A percentile compares a stretch with the other conserved stretches of the same genome.
Evolutionary conservation across 768 basidiomycete genomes (phyloP).

Genomic region (Obba rivulosa): DNA sequence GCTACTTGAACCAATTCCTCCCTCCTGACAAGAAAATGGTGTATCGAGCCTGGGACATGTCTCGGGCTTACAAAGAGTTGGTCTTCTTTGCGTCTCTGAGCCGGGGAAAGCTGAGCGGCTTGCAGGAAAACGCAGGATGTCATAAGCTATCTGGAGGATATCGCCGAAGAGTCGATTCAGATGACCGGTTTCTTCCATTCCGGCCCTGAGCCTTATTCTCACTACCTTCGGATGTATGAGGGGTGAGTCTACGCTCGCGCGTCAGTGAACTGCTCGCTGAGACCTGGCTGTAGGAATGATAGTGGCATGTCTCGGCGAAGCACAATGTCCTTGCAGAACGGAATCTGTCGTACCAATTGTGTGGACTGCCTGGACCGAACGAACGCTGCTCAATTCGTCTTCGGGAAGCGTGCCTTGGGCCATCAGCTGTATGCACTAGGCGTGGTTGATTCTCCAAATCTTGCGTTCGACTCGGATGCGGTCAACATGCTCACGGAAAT

Average conservation of each 20-base stretch:
- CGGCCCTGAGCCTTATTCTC: slow-evolving; percentile 79
- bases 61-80: slow-evolving; percentile 90
- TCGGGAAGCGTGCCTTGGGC: slow-evolving; percentile 89
- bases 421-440: slow-evolving; percentile 96
- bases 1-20: slow-evolving; percentile 93
- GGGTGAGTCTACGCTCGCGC: slow-evolving; percentile 23
- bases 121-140: slow-evolving; percentile 90
- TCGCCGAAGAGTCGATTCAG: slow-evolving; percentile 90
- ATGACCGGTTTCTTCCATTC: slow-evolving; percentile 95
- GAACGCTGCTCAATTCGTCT: slow-evolving; percentile 95
- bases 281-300: slow-evolving; percentile 20
- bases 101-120: not conserved
- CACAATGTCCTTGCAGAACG: slow-evolving; percentile 80
- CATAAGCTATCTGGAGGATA: slow-evolving; percentile 89
- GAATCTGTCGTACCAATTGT: slow-evolving; percentile 91
- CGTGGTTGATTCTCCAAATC: slow-evolving; percentile 75
- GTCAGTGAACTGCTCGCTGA: not conserved
- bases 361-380: slow-evolving; percentile 97
- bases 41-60: slow-evolving; percentile 97
- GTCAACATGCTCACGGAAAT: slow-evolving; percentile 97
- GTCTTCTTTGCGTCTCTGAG: slow-evolving; percentile 12
- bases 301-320: slow-evolving; percentile 45
- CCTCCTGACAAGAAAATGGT: slow-evolving; percentile 82
- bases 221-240: slow-evolving; percentile 45
- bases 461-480: slow-evolving; percentile 90